Conservation (phyloP, 768 basidiomycete genomes). For the Phylloporus sp. region DNA sequence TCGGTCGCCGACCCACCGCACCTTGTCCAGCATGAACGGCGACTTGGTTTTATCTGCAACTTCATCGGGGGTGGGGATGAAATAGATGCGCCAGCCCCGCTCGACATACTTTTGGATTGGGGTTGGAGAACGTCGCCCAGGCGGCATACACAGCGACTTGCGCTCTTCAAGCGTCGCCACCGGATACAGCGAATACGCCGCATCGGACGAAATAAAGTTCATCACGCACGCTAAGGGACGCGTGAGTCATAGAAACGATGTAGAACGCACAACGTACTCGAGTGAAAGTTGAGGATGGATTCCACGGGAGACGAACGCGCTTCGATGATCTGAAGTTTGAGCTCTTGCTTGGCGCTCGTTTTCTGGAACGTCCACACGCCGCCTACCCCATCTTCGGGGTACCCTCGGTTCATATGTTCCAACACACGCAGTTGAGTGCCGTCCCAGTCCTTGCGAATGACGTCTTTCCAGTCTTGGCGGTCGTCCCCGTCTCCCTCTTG, state of each 20-base stretch:
- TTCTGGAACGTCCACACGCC: conserved; percentile 21
- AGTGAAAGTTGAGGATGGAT: conserved; percentile 45
- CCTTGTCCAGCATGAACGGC: conserved; percentile 17
- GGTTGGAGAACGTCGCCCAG: conserved; percentile 3
- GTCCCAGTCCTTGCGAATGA: conserved; percentile 13
- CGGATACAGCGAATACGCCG: conserved; percentile 41
- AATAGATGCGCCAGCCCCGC: conserved; percentile 35
- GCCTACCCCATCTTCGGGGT: conserved; percentile 3
- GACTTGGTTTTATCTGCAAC: background rate
- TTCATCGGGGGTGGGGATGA: conserved; percentile 2
- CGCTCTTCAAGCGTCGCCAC: conserved; percentile 35
- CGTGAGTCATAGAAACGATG: background rate
- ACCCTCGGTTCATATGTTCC: background rate
- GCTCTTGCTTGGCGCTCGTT: too few species aligned
- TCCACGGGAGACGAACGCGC: conserved; percentile 13
- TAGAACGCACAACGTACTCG: conserved; percentile 35
- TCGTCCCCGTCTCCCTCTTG: conserved; percentile 17
- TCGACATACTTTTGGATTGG: conserved; percentile 32
- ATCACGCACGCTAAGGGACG: conserved; percentile 11
- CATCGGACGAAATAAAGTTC: conserved; percentile 41
- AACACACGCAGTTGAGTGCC: conserved; percentile 7
- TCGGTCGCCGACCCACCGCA: conserved; percentile 33
- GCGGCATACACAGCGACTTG: conserved; percentile 18
- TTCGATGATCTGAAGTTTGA: conserved; percentile 41
- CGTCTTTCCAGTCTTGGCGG: conserved; percentile 9